Evolutionary conservation across 345 rosid species (phyloP), one percentile per base, ranked within the genome.

Genomic region (Brassica cretica): DNA sequence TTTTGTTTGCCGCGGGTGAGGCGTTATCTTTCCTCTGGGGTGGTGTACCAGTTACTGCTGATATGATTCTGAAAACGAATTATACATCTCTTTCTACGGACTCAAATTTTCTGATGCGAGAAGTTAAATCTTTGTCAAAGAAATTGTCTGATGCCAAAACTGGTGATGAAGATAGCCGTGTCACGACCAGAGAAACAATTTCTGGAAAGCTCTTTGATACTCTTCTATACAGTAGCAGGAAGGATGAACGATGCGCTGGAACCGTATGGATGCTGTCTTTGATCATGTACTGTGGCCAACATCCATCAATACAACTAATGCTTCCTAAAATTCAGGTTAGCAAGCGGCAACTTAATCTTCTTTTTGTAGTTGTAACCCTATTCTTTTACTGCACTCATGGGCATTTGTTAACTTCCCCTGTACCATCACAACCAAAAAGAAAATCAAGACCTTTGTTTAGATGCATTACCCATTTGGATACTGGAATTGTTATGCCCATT

Each of bases 221-320:
- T 81, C 98, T 94, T 74, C 82, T 94, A 41, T 94, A 87, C 75
- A 91, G 97, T 71, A 89, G 81, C 79, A 88, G 98, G 84, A 92
- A 91, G 81, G 98, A 92, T 80, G 98, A 94, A 90, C 88, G 97
- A 59, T 92, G 97, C 82, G 92, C 98, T 86, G 97, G 98, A 82
- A 82, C 94, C 66, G 97, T 94, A 69, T 94, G 97, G 98, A 82
- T 94, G 67, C 80, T 92, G 66, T 94, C 98, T 66, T 84, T 94
- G 68, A 89, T 89, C 78, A 88, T 92, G 92, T 94, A 94, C 81
- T 92, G 93, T 81, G 98, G 98, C 73, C 86, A 84, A 70, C 91
- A 94, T 68, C 84, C 93, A 66, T 83, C 88, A 81, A 88, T 94
- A 82, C 98, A 92, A 82, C 84, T 84, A 76, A 86, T 87, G 89